Conservation (phyloP, 2,329 filamentous ascomycete species). For the Fusarium incarnatum region DNA sequence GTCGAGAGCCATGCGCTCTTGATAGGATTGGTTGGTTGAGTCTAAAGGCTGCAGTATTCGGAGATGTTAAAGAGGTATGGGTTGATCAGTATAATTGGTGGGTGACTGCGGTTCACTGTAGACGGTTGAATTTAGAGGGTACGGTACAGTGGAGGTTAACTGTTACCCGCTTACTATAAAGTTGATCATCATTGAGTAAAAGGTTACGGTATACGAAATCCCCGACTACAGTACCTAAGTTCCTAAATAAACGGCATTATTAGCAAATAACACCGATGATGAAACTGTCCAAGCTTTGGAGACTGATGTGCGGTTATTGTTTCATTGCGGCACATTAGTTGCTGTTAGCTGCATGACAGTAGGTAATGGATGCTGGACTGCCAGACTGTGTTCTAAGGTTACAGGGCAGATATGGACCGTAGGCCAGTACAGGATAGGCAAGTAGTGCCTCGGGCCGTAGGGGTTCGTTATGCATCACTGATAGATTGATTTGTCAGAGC, state of each 20-base stretch:
- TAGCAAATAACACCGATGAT: conserved; percentile 31
- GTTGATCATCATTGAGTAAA: neutral
- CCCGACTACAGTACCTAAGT: neutral
- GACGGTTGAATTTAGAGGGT: neutral
- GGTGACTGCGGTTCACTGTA: conserved; percentile 20
- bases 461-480: conserved; percentile 36
- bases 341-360: neutral
- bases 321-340: conserved; percentile 27
- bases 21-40: conserved; percentile 17
- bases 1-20: conserved; percentile 1
- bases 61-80: conserved; percentile 4
- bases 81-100: neutral
- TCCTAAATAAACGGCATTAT: conserved; percentile 10
- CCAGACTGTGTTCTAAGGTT: neutral
- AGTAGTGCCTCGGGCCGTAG: conserved; percentile 34
- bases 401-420: neutral
- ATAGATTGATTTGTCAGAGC: conserved; percentile 41
- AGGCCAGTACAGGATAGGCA: neutral
- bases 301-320: conserved; percentile 31
- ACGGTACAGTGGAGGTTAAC: neutral
- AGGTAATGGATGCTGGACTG: neutral
- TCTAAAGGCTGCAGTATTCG: conserved; percentile 13
- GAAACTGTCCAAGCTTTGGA: conserved; percentile 17
- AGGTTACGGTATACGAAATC: neutral
- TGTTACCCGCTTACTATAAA: neutral